These are phyloP conservation scores for Bipolaris bicolor DNA, from an alignment of 2,329 filamentous ascomycete species.

Conservation along the genomic window DNA sequence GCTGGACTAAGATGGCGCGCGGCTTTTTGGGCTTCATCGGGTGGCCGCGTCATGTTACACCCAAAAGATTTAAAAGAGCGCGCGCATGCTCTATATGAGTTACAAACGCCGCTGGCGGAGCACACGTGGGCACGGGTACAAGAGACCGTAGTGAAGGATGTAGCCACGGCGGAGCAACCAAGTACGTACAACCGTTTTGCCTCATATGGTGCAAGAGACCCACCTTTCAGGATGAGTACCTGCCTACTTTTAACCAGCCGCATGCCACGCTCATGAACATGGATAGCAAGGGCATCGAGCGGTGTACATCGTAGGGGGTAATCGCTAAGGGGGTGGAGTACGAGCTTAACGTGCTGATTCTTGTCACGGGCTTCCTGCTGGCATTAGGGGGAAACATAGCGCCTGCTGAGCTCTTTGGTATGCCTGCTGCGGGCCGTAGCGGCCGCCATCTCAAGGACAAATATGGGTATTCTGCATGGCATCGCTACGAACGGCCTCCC, in stretches of 20 bases:
- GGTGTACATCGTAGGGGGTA: constrained; percentile 55
- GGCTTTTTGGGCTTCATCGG: constrained; percentile 26
- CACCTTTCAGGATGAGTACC: constrained; percentile 64
- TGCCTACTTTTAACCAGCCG: constrained; percentile 62
- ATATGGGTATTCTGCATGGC: constrained; percentile 54
- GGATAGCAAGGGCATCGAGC: constrained; percentile 58
- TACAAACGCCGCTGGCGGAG: constrained; percentile 5
- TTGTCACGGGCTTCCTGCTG: constrained; percentile 52
- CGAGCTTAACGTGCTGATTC: constrained; percentile 53
- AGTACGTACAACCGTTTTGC: constrained; percentile 66
- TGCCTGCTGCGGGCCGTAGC: constrained; percentile 52
- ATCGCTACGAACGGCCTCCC: constrained; percentile 21
- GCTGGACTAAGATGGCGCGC: constrained; percentile 49
- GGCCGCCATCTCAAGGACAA: constrained; percentile 54
- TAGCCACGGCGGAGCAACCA: constrained; percentile 55
- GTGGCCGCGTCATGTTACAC: constrained; percentile 11
- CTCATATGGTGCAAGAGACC: constrained; percentile 67
- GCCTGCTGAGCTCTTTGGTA: constrained; percentile 31
- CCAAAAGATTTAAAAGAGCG: constrained; percentile 7
- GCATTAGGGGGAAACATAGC: constrained; percentile 8
- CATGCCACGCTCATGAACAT: constrained; percentile 67
- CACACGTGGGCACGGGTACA: constrained; percentile 1
- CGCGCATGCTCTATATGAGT: constrained; percentile 4
- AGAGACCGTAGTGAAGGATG: constrained; percentile 53
- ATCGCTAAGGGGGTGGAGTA: constrained; percentile 56